A percentile compares a stretch with the other conserved stretches of the same genome.
phyloP scores from a whole-genome alignment of 2,329 filamentous ascomycete species.

The Apiospora rasikravindrae region DNA sequence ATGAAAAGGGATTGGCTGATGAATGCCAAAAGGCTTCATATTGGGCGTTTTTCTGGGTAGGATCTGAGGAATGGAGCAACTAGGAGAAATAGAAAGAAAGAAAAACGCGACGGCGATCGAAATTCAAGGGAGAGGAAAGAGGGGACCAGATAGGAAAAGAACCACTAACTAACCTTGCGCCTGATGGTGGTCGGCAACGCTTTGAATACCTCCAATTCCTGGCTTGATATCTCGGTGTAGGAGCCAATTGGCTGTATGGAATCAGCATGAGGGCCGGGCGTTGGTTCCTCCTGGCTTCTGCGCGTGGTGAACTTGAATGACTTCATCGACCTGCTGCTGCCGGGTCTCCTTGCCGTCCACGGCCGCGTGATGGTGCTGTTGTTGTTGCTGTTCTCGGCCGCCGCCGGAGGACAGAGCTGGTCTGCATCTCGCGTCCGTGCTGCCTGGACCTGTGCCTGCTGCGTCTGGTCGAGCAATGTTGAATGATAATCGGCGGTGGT shows the following conservation, averaged over 20 bases:
- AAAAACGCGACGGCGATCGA: not conserved
- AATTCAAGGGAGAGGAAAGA: conserved; percentile 1
- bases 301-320: conserved; percentile 20
- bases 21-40: not conserved
- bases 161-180: conserved; percentile 49
- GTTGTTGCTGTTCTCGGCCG: not conserved
- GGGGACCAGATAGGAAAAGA: not conserved
- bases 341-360: conserved; percentile 16
- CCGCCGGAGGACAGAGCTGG: not conserved
- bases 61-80: conserved; percentile 8
- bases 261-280: not conserved
- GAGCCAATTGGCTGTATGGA: conserved; percentile 17
- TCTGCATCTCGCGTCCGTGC: not conserved
- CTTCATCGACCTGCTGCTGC: conserved; percentile 21
- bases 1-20: not conserved
- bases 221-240: conserved; percentile 41
- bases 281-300: conserved; percentile 5
- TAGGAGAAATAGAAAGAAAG: conserved; percentile 22
- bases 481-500: conserved; percentile 19
- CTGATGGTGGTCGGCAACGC: conserved; percentile 55
- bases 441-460: not conserved
- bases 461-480: not conserved
- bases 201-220: conserved; percentile 52
- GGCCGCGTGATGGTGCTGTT: not conserved
- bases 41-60: not conserved